These are phyloP conservation scores for Scutellaria minor DNA, from an alignment of 257 asterid species.

Conservation along the genomic window DNA sequence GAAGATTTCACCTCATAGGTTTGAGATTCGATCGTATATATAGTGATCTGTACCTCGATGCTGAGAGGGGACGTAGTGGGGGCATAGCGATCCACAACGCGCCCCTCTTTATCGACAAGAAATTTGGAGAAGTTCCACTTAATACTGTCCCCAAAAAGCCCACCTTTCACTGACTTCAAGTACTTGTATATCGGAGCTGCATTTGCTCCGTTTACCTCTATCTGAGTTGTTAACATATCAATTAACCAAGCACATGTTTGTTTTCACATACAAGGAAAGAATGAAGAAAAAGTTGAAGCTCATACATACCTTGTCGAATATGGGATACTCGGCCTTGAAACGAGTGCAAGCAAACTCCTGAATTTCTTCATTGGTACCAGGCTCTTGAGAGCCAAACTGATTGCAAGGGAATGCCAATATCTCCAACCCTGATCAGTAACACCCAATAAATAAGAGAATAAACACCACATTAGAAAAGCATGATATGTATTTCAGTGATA, in stretches of 20 bases:
- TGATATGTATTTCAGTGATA: background rate
- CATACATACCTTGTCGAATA: conserved; percentile 74
- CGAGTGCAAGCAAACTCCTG: conserved; percentile 91
- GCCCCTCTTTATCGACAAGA: conserved; percentile 80
- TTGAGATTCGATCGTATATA: background rate
- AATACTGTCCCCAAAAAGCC: conserved; percentile 75
- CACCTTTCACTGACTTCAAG: conserved; percentile 85
- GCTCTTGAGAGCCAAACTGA: conserved; percentile 94
- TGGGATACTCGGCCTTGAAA: conserved; percentile 94
- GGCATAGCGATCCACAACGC: conserved; percentile 83
- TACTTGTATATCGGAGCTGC: conserved; percentile 82
- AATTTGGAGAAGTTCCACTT: conserved; percentile 96
- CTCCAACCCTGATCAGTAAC: conserved; percentile 64
- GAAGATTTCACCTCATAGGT: background rate
- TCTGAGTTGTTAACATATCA: conserved; percentile 39
- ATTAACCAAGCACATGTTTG: background rate
- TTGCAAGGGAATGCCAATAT: conserved; percentile 97
- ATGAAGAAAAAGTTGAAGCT: background rate
- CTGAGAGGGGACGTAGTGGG: conserved; percentile 90
- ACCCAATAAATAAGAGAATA: background rate
- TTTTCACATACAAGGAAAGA: no score
- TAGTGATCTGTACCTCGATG: conserved; percentile 68
- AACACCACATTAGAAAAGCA: background rate
- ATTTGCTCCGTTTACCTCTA: conserved; percentile 78
- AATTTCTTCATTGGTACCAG: conserved; percentile 83